Evolutionary conservation across 2,329 filamentous ascomycete species (phyloP).

Genomic region (Diaporthe vexans): DNA sequence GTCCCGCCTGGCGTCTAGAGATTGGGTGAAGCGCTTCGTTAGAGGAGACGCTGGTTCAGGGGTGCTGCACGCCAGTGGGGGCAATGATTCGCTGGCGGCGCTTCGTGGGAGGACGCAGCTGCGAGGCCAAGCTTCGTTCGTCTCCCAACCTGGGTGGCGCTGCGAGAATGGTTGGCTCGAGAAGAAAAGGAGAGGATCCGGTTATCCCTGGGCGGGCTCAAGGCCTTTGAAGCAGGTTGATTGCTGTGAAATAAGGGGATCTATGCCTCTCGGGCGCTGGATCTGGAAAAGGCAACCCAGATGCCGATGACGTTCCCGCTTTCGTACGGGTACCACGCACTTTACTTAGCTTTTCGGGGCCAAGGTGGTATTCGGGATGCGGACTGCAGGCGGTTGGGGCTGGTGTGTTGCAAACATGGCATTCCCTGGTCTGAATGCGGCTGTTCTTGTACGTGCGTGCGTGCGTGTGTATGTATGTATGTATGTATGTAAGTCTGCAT

Average conservation of each 20-base stretch:
- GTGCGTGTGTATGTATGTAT: not conserved
- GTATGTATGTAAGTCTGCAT: not conserved
- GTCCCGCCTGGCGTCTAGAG: constrained; percentile 41
- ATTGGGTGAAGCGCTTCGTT: constrained; percentile 42
- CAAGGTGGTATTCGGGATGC: constrained; percentile 29
- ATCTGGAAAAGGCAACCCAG: constrained; percentile 30
- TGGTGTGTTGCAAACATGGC: constrained; percentile 24
- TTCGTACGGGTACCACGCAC: constrained; percentile 15
- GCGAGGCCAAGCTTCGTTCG: constrained; percentile 29
- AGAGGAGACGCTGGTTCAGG: constrained; percentile 39
- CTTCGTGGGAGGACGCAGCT: constrained; percentile 37
- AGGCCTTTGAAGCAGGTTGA: constrained; percentile 32
- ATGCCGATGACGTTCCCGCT: constrained; percentile 24
- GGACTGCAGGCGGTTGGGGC: constrained; percentile 22
- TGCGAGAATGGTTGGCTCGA: constrained; percentile 29
- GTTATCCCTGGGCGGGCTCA: not conserved
- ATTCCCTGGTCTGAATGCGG: constrained; percentile 24
- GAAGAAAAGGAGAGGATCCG: constrained; percentile 1
- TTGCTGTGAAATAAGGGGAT: constrained; percentile 28
- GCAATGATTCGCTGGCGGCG: constrained; percentile 40
- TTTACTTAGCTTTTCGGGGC: constrained; percentile 6
- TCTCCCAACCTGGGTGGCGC: constrained; percentile 24
- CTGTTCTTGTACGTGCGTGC: constrained; percentile 1
- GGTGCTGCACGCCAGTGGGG: constrained; percentile 16
- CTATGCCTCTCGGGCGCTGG: constrained; percentile 21